A percentile compares a stretch with the other conserved stretches of the same genome.
Evolutionary conservation across 331 rosid species (phyloP).

Genomic region (Rosa hybrid): DNA sequence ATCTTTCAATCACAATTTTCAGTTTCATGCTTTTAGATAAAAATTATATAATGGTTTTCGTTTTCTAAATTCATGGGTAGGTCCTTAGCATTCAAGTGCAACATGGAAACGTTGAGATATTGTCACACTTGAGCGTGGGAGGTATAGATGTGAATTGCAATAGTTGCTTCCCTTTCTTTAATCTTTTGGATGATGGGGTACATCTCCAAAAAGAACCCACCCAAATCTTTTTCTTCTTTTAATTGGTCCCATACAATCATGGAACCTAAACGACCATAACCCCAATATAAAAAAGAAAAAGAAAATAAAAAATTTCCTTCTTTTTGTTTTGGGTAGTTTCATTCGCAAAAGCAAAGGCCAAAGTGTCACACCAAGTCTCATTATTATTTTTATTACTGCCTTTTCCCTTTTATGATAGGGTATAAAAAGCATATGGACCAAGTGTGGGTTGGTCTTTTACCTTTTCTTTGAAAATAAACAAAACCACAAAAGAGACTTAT

Average conservation of each 20-base stretch:
- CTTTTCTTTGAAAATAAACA: background rate
- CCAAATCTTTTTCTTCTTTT: background rate
- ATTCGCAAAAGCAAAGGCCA: background rate
- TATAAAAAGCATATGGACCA: conserved; percentile 6
- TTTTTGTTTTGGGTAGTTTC: background rate
- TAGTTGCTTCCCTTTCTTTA: background rate
- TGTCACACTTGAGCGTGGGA: background rate
- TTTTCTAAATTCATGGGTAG: background rate
- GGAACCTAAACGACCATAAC: background rate
- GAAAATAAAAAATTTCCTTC: no score
- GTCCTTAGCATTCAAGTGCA: conserved; percentile 5
- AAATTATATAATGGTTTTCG: background rate
- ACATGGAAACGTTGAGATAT: background rate
- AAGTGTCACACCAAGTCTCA: background rate
- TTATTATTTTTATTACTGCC: background rate
- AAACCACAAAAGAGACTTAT: background rate
- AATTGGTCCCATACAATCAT: background rate
- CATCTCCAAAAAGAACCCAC: conserved; percentile 8
- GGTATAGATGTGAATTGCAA: background rate
- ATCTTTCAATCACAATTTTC: background rate
- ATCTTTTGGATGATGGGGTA: background rate
- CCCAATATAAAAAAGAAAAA: no score
- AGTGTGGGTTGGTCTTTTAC: background rate
- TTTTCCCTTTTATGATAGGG: background rate
- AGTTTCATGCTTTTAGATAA: background rate